Base-by-base conservation (phyloP, 371 early-diverging fungal species). In the Funneliformis caledonium region DNA sequence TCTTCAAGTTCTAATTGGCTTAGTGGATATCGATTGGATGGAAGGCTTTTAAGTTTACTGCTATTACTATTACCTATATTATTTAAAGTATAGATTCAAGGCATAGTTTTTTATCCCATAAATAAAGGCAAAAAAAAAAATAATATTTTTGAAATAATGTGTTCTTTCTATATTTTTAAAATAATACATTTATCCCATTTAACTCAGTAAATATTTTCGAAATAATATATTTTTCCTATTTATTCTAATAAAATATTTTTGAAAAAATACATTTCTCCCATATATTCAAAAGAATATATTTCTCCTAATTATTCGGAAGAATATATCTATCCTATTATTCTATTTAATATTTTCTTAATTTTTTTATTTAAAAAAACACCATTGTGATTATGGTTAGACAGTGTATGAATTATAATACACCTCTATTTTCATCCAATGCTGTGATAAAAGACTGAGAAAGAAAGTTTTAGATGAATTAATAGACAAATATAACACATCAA, bases 381-480 rank as follows among this genome's bases (percentile, higher is more conserved):
- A 68, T 75, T 12, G 61, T 37, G 26, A 75, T 26, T 75, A 60
- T 75, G 76, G 76, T 75, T 75, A 75, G 75, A 75, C 45, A 43
- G 37, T 43, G 76, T 75, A 75, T 75, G 37, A 75, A 75, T 43
- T 75, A 19, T 42, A 45, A 75, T 75, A 61, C 60, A 14, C 61
- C 76, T 75, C 37, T 43, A 45, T 75, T 75, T 61, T 75, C 60
- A 60, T n/a, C 16, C 62, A 45, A 43, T n/a, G n/a, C 10, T n/a
- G 60, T 31, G 22, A 76, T 76, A 10, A 45, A 61, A 76, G 47
- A 62, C 76, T n/a, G 19, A 76, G 76, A 61, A 45, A 61, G 10
- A 76, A 76, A 61, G 47, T 76, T 61, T 76, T 76, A 76, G 22
- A 76, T 5, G 76, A 76, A 76, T 76, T 76, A 42, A 45, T 76